These are phyloP conservation scores for Kwoniella dendrophila DNA, from an alignment of 768 basidiomycete genomes.

Conservation along the genomic window DNA sequence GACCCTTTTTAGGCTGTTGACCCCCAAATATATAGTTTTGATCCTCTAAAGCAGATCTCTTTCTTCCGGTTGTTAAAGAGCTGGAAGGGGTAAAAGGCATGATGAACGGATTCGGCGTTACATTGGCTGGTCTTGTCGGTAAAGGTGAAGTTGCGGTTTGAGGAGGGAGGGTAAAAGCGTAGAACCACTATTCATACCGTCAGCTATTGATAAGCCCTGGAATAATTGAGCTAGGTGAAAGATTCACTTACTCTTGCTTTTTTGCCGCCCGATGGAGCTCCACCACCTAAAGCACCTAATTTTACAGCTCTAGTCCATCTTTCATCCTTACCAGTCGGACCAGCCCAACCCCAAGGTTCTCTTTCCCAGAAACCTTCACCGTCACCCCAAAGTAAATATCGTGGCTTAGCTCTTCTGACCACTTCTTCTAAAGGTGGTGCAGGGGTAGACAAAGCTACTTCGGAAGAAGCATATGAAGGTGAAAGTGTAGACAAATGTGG, in stretches of 20 bases:
- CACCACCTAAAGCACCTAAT: constrained; percentile 81
- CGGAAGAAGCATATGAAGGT: constrained; percentile 58
- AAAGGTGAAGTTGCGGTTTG: constrained; percentile 51
- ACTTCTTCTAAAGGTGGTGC: constrained; percentile 51
- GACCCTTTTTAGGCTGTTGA: constrained; percentile 36
- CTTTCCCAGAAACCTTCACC: constrained; percentile 89
- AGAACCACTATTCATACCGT: constrained; percentile 75
- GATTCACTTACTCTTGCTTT: constrained; percentile 73
- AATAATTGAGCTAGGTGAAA: not conserved
- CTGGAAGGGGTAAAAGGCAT: constrained; percentile 23
- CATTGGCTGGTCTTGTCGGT: constrained; percentile 38
- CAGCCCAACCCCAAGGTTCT: constrained; percentile 79
- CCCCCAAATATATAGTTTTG: constrained; percentile 39
- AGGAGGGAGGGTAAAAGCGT: constrained; percentile 85
- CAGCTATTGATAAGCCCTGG: not conserved
- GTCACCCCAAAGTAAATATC: constrained; percentile 80
- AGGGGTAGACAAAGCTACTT: constrained; percentile 68
- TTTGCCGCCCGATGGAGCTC: constrained; percentile 62
- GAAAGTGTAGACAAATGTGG: constrained; percentile 61
- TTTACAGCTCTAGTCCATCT: constrained; percentile 75
- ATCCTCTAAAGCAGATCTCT: constrained; percentile 53
- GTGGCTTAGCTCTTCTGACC: constrained; percentile 64
- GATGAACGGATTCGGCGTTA: constrained; percentile 49
- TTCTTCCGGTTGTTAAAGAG: constrained; percentile 35
- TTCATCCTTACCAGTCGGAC: constrained; percentile 59